These are phyloP conservation scores for Irpex sp. DNA, from an alignment of 1,284 basidiomycete genomes.

Conservation along the genomic window DNA sequence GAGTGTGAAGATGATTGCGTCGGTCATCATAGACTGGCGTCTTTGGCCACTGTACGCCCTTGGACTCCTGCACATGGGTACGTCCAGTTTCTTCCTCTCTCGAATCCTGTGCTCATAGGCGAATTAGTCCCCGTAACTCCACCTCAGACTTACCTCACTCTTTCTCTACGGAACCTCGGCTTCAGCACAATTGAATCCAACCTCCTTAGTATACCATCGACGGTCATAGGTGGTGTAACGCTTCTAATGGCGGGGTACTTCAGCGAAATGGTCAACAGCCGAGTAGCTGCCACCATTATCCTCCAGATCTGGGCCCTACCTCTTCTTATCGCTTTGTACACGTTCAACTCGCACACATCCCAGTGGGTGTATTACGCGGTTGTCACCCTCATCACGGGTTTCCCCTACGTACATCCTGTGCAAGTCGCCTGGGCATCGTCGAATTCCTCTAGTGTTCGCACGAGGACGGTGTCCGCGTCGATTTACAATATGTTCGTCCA, in stretches of 20 bases:
- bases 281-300: slow-evolving; percentile 45
- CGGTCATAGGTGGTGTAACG: slow-evolving; percentile 29
- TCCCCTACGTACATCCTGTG: slow-evolving; percentile 38
- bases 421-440: slow-evolving; percentile 60
- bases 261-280: slow-evolving; percentile 51
- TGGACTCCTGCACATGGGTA: slow-evolving; percentile 33
- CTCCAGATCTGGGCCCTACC: slow-evolving; percentile 60
- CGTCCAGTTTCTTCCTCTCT: slow-evolving; percentile 4
- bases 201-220: slow-evolving; percentile 53
- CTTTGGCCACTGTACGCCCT: slow-evolving; percentile 68
- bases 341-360: slow-evolving; percentile 44
- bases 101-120: not conserved
- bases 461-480: slow-evolving; percentile 50
- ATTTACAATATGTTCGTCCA: slow-evolving; percentile 65
- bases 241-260: slow-evolving; percentile 45
- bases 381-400: slow-evolving; percentile 51
- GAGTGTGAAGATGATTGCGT: slow-evolving; percentile 45
- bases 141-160: slow-evolving; percentile 54
- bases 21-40: slow-evolving; percentile 55
- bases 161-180: slow-evolving; percentile 56
- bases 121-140: slow-evolving; percentile 44
- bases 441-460: slow-evolving; percentile 54
- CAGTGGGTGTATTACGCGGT: slow-evolving; percentile 58
- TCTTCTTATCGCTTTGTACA: slow-evolving; percentile 51
- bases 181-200: slow-evolving; percentile 59